These are phyloP conservation scores for Nymphaea colorata DNA, from an alignment of 164 flowering plant genomes.

Conservation along the genomic window DNA sequence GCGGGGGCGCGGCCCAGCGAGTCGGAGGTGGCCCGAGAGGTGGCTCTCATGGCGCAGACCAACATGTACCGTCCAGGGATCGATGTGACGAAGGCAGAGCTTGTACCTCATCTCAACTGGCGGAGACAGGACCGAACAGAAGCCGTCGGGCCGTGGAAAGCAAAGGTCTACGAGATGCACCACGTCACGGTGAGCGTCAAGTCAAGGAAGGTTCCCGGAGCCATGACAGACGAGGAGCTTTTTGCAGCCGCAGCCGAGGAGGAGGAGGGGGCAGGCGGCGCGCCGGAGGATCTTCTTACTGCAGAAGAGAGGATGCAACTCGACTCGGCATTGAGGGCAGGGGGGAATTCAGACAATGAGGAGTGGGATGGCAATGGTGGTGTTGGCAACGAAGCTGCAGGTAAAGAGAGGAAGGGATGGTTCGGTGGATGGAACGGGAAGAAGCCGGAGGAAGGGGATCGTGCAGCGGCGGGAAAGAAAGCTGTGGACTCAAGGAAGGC, in stretches of 20 bases:
- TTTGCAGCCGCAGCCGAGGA: background rate
- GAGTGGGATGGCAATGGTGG: conserved; percentile 25
- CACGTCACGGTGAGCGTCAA: conserved; percentile 97
- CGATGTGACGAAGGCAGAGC: conserved; percentile 98
- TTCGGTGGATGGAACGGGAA: conserved; percentile 55
- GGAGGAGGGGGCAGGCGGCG: conserved; percentile 15
- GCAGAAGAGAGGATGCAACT: conserved; percentile 53
- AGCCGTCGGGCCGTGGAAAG: conserved; percentile 92
- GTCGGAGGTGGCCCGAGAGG: conserved; percentile 94
- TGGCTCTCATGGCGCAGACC: conserved; percentile 92
- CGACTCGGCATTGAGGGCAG: conserved; percentile 72
- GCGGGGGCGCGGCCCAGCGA: conserved; percentile 92
- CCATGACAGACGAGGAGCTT: conserved; percentile 1
- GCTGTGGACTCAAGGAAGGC: background rate
- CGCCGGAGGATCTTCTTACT: background rate
- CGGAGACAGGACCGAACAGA: conserved; percentile 93
- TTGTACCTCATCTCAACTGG: conserved; percentile 86
- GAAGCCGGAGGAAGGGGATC: conserved; percentile 9
- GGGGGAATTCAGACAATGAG: conserved; percentile 35
- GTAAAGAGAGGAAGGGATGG: conserved; percentile 82
- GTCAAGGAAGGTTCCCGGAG: conserved; percentile 76
- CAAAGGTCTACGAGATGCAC: conserved; percentile 96
- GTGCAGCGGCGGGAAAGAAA: too few species aligned
- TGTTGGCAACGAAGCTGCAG: conserved; percentile 65
- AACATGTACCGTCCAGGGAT: conserved; percentile 98